Base-by-base conservation (phyloP, 441 rosid genomes). In the Erodium texanum region DNA sequence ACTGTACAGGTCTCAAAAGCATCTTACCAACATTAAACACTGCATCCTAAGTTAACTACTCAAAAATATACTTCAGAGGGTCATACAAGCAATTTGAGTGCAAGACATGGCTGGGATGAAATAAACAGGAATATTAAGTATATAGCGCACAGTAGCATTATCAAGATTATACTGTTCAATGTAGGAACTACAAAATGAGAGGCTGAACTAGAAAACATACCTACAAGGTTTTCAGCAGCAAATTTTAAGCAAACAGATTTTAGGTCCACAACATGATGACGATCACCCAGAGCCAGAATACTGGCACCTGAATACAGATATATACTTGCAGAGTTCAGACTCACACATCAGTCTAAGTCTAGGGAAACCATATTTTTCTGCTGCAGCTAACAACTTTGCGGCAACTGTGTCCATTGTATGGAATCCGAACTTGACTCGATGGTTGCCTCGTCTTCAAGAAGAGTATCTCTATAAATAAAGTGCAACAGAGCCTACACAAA, bases 161-260 rank as follows among this genome's bases (percentile, higher is more conserved):
- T 48, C 62, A 14, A 58, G 62, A 81, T 68, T 58, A 58, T 8
- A 19, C 14, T 12, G 72, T 74, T 27, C 20, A 19, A 22, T 22
- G 56, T 23, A 68, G 18, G 70, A 24, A 68, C 45, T 24, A 64
- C 9, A 23, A 11, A 1, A 68, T 38, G 27, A 58, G 62, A 58
- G 62, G 22, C 10, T 15, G 66, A 23, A 23, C 27, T 3, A 66
- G 16, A 62, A 50, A 62, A 61, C 62, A 58, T 71, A 86, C 96
- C 92, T 79, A 81, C 85, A 24, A 88, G 74, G 71, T 88, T 86
- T 78, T 82, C 84, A 29, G 96, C 89, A 29, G 90, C 82, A 67
- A 89, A 93, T 82, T 84, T 89, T 72, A 93, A 89, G 76, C 97
- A 93, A 16, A 86, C 90, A 16, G 87, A 67, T 84, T 90, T 93